Conservation (phyloP, 768 basidiomycete genomes). For the Lentinus tigrinus region DNA sequence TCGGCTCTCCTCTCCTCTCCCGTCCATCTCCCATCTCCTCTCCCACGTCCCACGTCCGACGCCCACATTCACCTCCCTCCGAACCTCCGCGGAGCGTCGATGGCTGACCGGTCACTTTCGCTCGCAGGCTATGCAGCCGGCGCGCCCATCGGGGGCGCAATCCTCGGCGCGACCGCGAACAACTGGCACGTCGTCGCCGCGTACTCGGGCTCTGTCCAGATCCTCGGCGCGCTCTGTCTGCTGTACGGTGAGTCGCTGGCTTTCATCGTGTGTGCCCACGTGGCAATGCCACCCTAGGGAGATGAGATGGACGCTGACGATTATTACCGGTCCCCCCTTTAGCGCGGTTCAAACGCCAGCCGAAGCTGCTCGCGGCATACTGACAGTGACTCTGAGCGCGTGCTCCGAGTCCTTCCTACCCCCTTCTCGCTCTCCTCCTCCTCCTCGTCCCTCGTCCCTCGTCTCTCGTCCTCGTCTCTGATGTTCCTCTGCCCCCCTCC, state of each 20-base stretch:
- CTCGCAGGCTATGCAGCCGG: constrained; percentile 31
- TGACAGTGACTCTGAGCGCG: constrained; percentile 11
- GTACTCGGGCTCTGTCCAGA: constrained; percentile 30
- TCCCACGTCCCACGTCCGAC: background rate
- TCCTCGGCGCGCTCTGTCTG: constrained; percentile 29
- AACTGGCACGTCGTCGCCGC: constrained; percentile 33
- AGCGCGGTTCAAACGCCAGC: constrained; percentile 16
- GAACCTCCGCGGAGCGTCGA: background rate
- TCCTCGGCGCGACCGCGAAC: constrained; percentile 29
- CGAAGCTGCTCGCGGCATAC: constrained; percentile 7
- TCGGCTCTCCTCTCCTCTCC: background rate
- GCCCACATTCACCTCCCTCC: background rate
- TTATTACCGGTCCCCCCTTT: background rate
- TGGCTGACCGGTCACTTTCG: background rate
- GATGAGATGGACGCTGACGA: background rate
- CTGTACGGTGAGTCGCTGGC: constrained; percentile 28
- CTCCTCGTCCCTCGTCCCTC: too few relatives aligned
- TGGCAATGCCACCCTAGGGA: too few relatives aligned
- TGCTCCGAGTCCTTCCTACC: too few relatives aligned
- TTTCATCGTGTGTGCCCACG: too few relatives aligned
- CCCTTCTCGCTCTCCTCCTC: too few relatives aligned
- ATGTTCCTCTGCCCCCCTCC: too few relatives aligned
- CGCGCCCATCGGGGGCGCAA: constrained; percentile 32
- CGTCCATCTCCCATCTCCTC: background rate
- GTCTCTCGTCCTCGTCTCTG: too few relatives aligned